Evolutionary conservation across 108 stramenopile genomes (phyloP).

Genomic region (Craspedostauros australis): DNA sequence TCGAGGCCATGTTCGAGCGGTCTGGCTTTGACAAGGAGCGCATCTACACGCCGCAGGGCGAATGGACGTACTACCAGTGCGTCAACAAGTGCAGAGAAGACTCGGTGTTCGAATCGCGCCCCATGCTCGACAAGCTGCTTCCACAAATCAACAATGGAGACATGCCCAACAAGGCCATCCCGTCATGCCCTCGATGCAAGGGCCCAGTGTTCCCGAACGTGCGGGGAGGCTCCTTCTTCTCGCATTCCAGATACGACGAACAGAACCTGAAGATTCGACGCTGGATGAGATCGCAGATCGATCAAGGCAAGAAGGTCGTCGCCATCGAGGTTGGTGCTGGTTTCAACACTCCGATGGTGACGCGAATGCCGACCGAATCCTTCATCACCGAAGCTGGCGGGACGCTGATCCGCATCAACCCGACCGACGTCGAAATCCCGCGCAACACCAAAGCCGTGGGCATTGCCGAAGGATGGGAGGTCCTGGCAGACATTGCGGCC

Average conservation of each 20-base stretch:
- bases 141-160: slow-evolving; percentile 1
- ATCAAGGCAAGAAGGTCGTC: background rate
- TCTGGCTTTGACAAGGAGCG: slow-evolving; percentile 2
- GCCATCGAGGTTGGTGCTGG: slow-evolving; percentile 25
- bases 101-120: slow-evolving; percentile 8
- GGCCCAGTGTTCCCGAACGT: slow-evolving; percentile 1
- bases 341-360: slow-evolving; percentile 26
- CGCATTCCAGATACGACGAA: background rate
- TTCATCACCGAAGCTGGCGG: slow-evolving; percentile 12
- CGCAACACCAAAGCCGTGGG: slow-evolving; percentile 5
- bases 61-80: slow-evolving; percentile 17
- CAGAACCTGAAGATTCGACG: background rate
- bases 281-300: slow-evolving; percentile 4
- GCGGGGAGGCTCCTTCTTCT: background rate
- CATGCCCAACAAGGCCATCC: slow-evolving; percentile 1
- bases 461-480: slow-evolving; percentile 21
- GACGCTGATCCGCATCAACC: slow-evolving; percentile 19
- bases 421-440: slow-evolving; percentile 14
- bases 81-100: background rate
- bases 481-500: slow-evolving; percentile 3
- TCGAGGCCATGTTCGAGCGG: slow-evolving; percentile 20
- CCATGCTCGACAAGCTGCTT: background rate
- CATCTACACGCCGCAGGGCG: slow-evolving; percentile 22
- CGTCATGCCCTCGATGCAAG: background rate
- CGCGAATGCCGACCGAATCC: slow-evolving; percentile 15